Conservation (phyloP, 2,329 filamentous ascomycete species). For the Pseudopyricularia cyperi region DNA sequence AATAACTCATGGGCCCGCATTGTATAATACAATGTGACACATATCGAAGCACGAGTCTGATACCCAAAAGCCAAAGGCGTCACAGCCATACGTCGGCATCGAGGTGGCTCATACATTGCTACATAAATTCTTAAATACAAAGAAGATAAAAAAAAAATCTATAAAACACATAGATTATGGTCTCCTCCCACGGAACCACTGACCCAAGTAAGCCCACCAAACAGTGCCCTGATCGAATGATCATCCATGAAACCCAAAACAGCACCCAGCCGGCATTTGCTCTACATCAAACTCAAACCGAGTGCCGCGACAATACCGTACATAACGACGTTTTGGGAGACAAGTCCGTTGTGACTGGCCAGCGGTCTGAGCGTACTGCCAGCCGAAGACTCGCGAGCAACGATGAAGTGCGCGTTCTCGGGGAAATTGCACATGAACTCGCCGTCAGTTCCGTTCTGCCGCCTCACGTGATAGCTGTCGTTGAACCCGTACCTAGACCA, state of each 20-base stretch:
- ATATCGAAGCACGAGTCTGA: neutral
- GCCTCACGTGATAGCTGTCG: constrained; percentile 26
- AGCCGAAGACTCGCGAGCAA: constrained; percentile 12
- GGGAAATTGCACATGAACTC: constrained; percentile 45
- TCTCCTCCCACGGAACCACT: neutral
- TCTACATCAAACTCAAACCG: neutral
- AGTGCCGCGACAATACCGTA: neutral
- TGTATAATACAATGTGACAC: neutral
- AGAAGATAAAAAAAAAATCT: neutral
- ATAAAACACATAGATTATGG: neutral
- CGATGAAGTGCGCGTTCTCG: constrained; percentile 40
- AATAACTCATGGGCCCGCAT: neutral
- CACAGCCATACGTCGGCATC: no score
- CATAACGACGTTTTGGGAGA: neutral
- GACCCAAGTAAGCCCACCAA: neutral
- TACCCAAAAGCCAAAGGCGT: no score
- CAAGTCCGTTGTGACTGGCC: constrained; percentile 5
- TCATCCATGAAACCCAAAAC: neutral
- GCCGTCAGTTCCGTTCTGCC: constrained; percentile 10
- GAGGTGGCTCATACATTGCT: no score
- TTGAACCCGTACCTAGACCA: constrained; percentile 23
- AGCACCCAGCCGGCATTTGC: neutral
- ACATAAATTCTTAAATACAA: no score
- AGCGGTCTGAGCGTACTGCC: neutral
- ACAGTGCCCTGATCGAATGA: neutral